Evolutionary conservation across 2,329 filamentous ascomycete genomes (phyloP), one percentile per base, ranked within the genome.

Genomic region (Fusarium domesticum): DNA sequence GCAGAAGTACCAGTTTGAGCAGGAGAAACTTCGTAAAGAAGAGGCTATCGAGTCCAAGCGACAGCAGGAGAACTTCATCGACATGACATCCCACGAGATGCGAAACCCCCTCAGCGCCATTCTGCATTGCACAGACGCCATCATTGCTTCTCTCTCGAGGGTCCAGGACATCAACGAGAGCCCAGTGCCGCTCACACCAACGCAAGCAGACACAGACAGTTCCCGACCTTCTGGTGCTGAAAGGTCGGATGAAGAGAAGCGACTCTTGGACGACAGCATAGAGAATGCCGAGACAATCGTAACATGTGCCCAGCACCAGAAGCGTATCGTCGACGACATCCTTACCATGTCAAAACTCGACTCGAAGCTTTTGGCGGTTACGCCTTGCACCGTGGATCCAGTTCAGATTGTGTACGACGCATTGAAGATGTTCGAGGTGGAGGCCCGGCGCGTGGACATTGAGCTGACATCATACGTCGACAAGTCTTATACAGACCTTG

Each of bases 11-110:
- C 75, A 75, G 61, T 63, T 73, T n/a, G 75, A 72, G 49, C 69
- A 68, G 38, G 76, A 76, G 54, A 73, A 68, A 40, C 62, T 68
- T 54, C 70, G 69, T 39, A 77, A 74, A 60, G 74, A 76, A 34
- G 76, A 81, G 44, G 78, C 78, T 1, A 73, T 81, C 18, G 76
- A 81, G 57, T 74, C 76, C 20, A 80, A 77, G 56, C 70, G 83
- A 5, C 84, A 87, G 59, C 88, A 92, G 59, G 85, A 91, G 57
- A 87, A 87, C 51, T 90, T 90, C 57, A 88, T 91, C 58, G 87
- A 89, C 63, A 88, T 89, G 71, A 80, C 77, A 2, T 81, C 79
- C 12, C 84, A 87, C 60, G 84, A 87, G 60, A 84, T 87, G 78
- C 76, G 85, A 18, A 89, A 89, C 54, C 85, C 85, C 1, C 69